Percentiles rank a stretch among this genome's conserved stretches.
These are phyloP conservation scores for Haplosporangium sp. DNA, from an alignment of 371 early-diverging fungal species.

Conservation along the genomic window DNA sequence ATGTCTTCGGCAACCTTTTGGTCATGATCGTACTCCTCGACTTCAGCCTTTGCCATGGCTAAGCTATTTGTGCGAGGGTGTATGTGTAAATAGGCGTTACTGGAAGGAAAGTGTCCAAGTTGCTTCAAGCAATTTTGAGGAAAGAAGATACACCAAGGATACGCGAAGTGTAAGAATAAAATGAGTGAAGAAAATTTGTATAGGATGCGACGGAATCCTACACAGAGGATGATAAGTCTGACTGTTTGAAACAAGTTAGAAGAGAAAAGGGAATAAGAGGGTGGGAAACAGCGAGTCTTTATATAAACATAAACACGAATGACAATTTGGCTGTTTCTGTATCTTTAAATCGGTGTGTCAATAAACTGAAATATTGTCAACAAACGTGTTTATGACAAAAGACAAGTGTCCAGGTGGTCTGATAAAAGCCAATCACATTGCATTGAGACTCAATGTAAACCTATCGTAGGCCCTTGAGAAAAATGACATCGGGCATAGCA, in stretches of 20 bases:
- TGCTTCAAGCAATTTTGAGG: too few species aligned
- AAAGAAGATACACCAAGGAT: too few species aligned
- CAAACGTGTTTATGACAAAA: too few species aligned
- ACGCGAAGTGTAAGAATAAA: too few species aligned
- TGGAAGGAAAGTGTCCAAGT: neutral
- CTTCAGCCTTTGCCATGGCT: constrained; percentile 10
- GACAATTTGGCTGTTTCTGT: too few species aligned
- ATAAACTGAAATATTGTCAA: too few species aligned
- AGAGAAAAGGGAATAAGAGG: neutral
- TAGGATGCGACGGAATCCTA: neutral
- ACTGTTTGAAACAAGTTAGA: neutral
- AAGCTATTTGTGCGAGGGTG: neutral
- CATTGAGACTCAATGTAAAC: neutral
- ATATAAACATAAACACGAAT: too few species aligned
- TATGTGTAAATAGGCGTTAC: neutral
- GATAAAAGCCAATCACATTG: neutral
- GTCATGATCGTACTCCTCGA: neutral
- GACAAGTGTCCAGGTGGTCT: too few species aligned
- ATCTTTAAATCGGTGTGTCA: too few species aligned
- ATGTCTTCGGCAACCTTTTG: neutral
- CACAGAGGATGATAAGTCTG: neutral
- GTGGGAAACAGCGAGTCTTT: neutral
- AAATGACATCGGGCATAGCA: neutral
- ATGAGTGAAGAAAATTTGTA: neutral
- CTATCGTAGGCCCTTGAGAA: neutral